Evolutionary conservation across 345 rosid genomes (phyloP).

Genomic region (Eucalyptus erythrocorys): DNA sequence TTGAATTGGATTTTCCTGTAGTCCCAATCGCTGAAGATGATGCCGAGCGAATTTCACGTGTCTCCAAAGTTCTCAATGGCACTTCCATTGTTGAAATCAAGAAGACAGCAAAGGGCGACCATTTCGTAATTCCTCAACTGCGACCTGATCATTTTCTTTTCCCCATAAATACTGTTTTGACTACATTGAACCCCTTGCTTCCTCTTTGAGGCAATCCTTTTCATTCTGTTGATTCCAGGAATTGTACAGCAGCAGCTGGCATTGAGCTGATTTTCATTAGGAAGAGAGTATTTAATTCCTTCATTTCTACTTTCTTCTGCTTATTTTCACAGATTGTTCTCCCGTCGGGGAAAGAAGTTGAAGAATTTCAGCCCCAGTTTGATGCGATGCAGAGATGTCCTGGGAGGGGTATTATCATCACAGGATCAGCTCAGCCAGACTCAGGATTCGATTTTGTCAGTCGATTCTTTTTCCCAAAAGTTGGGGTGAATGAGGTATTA

Average conservation of each 20-base stretch:
- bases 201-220: neutral
- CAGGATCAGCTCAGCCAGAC: constrained; percentile 38
- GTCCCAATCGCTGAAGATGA: constrained; percentile 17
- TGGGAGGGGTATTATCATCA: constrained; percentile 37
- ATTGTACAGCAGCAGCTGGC: neutral
- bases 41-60: constrained; percentile 4
- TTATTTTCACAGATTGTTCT: constrained; percentile 35
- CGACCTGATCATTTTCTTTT: neutral
- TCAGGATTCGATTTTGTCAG: constrained; percentile 53
- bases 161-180: neutral
- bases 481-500: constrained; percentile 53
- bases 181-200: no score
- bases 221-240: neutral
- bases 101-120: constrained; percentile 21
- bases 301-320: neutral
- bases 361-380: constrained; percentile 30
- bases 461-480: constrained; percentile 58
- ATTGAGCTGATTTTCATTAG: neutral
- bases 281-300: neutral
- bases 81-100: constrained; percentile 38
- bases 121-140: constrained; percentile 29
- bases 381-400: constrained; percentile 43
- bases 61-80: constrained; percentile 40
- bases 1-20: constrained; percentile 53
- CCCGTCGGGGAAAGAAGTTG: constrained; percentile 45